Conservation (phyloP, 192 early-diverging fungal genomes). For the Phlyctochytrium planicorne region DNA sequence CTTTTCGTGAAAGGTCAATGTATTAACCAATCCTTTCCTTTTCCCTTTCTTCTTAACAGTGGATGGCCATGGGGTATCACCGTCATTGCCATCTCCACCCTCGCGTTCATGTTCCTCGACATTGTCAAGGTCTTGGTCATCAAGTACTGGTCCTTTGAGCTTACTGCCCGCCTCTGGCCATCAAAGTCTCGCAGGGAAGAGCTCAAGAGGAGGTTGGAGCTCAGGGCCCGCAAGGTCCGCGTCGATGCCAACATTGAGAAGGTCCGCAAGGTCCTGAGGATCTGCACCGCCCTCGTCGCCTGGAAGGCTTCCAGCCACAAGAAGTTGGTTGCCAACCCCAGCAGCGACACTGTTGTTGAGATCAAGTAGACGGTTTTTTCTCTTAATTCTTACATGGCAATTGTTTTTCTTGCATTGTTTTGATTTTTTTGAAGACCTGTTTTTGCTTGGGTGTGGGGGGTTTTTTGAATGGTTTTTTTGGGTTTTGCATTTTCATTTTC, state of each 20-base stretch:
- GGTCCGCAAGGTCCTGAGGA: conserved; percentile 28
- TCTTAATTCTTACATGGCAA: no score
- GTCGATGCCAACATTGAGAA: conserved; percentile 32
- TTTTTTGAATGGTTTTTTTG: no score
- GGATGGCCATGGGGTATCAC: conserved; percentile 66
- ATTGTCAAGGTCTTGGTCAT: conserved; percentile 89
- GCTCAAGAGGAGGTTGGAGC: conserved; percentile 36
- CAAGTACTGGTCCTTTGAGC: conserved; percentile 83
- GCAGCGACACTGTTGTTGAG: not conserved
- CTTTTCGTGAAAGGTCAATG: conserved; percentile 48
- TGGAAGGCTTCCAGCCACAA: conserved; percentile 16
- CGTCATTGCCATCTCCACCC: conserved; percentile 75
- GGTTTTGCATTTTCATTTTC: no score
- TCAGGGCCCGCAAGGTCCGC: conserved; percentile 16
- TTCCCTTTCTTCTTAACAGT: conserved; percentile 25
- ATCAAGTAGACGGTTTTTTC: no score
- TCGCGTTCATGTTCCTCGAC: conserved; percentile 84
- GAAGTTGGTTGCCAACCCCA: not conserved
- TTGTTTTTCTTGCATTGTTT: no score
- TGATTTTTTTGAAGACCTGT: no score
- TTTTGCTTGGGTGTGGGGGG: no score
- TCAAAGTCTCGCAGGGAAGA: conserved; percentile 60
- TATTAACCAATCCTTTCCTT: not conserved
- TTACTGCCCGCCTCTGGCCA: conserved; percentile 84
- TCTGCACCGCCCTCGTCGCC: conserved; percentile 25